Evolutionary conservation across 2,329 filamentous ascomycete species (phyloP), one percentile per base, ranked within the genome.

Genomic region (Colletotrichum musae): DNA sequence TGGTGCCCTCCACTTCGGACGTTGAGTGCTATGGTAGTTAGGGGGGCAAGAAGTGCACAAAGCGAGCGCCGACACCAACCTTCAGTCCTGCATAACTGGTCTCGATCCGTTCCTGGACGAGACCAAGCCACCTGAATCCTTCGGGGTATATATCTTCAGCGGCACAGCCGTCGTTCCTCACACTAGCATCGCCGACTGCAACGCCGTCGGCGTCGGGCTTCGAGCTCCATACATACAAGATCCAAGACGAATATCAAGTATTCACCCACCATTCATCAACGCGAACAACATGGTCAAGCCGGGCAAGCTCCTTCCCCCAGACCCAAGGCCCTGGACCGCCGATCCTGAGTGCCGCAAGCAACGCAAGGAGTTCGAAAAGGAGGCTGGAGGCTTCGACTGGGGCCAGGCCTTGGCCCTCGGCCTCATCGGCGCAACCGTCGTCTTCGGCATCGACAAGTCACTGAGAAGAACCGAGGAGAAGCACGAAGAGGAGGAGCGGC

Each of bases 401-500:
- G 78, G 75, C 5, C 78, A 80, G 36, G 81, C 79, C 64, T 67
- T 84, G 39, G 74, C 77, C 18, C 78, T 86, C 2, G 80, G 78
- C 7, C 73, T 81, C 26, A 72, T 80, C 16, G 81, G 79, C 6
- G 74, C 79, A 18, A 73, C 77, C 15, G 73, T 81, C 1, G 73
- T 75, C n/a, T 81, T 82, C 72, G 80, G 81, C 66, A 79, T 82
- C 70, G 81, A 84, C 69, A 80, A 80, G 62, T 78, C 82, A 50
- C 80, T 83, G 0, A 56, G 70, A 21, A 77, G 78, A 62, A 74
- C 67, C 62, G 59, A 73, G 39, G 60, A 71, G 57, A 36, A 56
- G 48, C 53, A 73, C 28, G 67, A 73, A 18, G 62, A 70, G 57
- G 68, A 70, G 32, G 64, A 70, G 2, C 47, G 61, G 10, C 32